Evolutionary conservation across 108 stramenopile genomes (phyloP).

Genomic region (Cyclotella cryptica): DNA sequence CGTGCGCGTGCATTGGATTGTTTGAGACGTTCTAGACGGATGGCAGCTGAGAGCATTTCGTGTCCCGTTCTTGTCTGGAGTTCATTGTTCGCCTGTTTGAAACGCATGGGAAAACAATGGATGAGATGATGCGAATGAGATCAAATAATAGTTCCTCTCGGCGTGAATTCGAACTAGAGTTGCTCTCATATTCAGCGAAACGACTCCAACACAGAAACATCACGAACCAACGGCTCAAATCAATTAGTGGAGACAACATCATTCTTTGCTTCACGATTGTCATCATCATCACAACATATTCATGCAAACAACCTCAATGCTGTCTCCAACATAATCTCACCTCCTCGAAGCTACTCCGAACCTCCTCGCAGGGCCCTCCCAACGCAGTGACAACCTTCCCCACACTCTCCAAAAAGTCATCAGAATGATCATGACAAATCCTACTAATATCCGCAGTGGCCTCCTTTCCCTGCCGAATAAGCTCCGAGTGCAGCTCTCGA

Average conservation of each 20-base stretch:
- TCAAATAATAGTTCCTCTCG: too few species aligned
- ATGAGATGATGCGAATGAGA: too few species aligned
- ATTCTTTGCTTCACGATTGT: too few species aligned
- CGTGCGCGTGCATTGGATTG: slow-evolving; percentile 68
- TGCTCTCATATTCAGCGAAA: too few species aligned
- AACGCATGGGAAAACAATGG: too few species aligned
- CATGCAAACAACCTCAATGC: too few species aligned
- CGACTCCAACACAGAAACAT: too few species aligned
- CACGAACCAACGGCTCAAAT: too few species aligned
- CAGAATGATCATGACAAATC: slow-evolving; percentile 90
- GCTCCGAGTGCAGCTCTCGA: slow-evolving; percentile 79
- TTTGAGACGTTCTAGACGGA: slow-evolving; percentile 66
- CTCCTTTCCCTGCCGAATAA: slow-evolving; percentile 81
- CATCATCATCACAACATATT: too few species aligned
- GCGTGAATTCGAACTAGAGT: too few species aligned
- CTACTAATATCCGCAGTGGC: slow-evolving; percentile 70
- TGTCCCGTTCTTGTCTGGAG: slow-evolving; percentile 79
- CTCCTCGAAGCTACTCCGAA: slow-evolving; percentile 67
- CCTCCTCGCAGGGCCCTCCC: slow-evolving; percentile 76
- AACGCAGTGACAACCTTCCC: slow-evolving; percentile 82
- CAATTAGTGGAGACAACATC: too few species aligned
- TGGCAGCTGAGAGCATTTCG: slow-evolving; percentile 68
- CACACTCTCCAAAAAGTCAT: slow-evolving; percentile 83
- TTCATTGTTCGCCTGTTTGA: slow-evolving; percentile 67
- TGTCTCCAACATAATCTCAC: too few species aligned